Percentiles rank a stretch among this genome's conserved stretches.
phyloP scores from a whole-genome alignment of 805 yeast genomes.

The Metschnikowia matae region DNA sequence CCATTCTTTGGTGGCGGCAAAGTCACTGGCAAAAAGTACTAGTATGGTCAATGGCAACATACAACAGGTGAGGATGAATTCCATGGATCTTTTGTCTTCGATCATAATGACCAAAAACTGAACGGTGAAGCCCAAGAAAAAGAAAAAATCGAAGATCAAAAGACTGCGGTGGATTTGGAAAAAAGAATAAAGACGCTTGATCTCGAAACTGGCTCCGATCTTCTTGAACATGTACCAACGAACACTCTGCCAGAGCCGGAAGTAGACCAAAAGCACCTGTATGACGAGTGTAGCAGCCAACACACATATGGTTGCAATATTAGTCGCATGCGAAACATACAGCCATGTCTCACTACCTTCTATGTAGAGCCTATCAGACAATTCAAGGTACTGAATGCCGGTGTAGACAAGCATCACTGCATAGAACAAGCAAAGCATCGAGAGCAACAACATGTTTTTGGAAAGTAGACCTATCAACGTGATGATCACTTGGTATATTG shows the following conservation, averaged over 20 bases:
- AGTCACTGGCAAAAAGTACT: slow-evolving; percentile 33
- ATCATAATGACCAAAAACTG: slow-evolving; percentile 47
- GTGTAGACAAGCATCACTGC: slow-evolving; percentile 44
- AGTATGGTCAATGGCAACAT: slow-evolving; percentile 43
- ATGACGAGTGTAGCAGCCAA: slow-evolving; percentile 33
- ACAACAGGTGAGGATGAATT: slow-evolving; percentile 44
- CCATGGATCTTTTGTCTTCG: slow-evolving; percentile 30
- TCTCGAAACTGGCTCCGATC: slow-evolving; percentile 43
- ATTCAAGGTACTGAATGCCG: slow-evolving; percentile 43
- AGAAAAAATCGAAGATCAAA: slow-evolving; percentile 42
- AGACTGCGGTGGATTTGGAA: slow-evolving; percentile 41
- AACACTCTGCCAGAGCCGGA: slow-evolving; percentile 35
- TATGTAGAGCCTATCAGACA: slow-evolving; percentile 22
- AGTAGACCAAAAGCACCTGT: slow-evolving; percentile 27
- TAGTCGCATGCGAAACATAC: slow-evolving; percentile 32
- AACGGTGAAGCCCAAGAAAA: slow-evolving; percentile 47
- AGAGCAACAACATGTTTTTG: slow-evolving; percentile 38
- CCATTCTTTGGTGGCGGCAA: slow-evolving; percentile 35
- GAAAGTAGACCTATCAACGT: slow-evolving; percentile 36
- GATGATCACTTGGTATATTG: slow-evolving; percentile 37
- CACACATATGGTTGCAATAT: slow-evolving; percentile 42
- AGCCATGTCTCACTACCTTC: slow-evolving; percentile 23
- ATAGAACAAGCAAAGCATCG: slow-evolving; percentile 38
- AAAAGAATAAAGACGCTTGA: slow-evolving; percentile 32
- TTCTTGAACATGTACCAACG: slow-evolving; percentile 47